A percentile compares a stretch with the other conserved stretches of the same genome.
Conservation (phyloP, 139 green algal genomes). For the Zygnema cylindricum region DNA sequence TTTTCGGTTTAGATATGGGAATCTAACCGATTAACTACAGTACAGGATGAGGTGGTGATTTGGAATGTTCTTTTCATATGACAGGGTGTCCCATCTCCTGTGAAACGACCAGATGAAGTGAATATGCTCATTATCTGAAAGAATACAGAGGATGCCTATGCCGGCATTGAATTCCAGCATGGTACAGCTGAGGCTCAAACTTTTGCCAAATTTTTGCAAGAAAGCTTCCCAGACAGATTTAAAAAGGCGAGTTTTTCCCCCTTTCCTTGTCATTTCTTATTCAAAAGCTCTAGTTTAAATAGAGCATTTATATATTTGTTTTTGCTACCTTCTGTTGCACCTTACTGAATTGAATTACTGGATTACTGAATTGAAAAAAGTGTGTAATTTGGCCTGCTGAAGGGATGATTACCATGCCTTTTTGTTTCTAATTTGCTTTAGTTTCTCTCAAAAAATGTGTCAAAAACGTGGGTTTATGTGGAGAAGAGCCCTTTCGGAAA, state of each 20-base stretch:
- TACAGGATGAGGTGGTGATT: no score
- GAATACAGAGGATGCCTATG: conserved; percentile 58
- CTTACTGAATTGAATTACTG: not conserved
- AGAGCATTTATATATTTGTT: not conserved
- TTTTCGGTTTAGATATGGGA: no score
- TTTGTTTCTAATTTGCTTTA: no score
- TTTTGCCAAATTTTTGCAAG: conserved; percentile 30
- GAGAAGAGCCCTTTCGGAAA: no score
- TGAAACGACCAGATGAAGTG: conserved; percentile 44
- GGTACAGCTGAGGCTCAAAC: conserved; percentile 8
- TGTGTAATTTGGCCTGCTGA: no score
- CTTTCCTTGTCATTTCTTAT: conserved; percentile 12
- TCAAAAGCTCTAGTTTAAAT: conserved; percentile 6
- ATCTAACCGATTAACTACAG: no score
- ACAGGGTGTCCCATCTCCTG: conserved; percentile 55
- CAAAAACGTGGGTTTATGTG: no score
- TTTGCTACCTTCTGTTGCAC: not conserved
- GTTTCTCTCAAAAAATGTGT: no score
- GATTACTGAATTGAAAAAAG: no score
- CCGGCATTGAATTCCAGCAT: conserved; percentile 51
- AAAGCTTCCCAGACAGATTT: conserved; percentile 45
- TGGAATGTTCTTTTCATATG: no score
- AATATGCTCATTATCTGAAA: conserved; percentile 54
- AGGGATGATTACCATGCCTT: no score
- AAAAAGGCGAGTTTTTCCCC: conserved; percentile 32